A percentile compares a stretch with the other conserved stretches of the same genome.
Conservation (phyloP, 2,329 filamentous ascomycete genomes). For the Cladosporium sp. region DNA sequence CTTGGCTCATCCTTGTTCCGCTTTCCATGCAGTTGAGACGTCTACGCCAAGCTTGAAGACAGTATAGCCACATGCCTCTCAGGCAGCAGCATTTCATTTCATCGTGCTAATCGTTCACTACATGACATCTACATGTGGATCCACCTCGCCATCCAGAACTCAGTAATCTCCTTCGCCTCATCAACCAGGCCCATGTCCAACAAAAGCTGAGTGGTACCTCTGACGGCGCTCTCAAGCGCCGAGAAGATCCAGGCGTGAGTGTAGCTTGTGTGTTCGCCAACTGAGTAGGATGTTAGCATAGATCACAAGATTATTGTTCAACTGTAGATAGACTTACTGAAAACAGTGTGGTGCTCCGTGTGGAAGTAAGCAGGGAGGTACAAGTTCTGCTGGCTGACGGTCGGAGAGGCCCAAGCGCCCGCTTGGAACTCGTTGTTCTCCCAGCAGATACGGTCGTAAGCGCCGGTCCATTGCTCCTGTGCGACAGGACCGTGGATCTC, state of each 20-base stretch:
- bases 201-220: constrained; percentile 61
- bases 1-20: too few relatives aligned
- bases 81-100: too few relatives aligned
- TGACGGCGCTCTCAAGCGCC: constrained; percentile 63
- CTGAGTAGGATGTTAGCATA: not conserved
- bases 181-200: constrained; percentile 63
- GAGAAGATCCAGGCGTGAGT: constrained; percentile 69
- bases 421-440: constrained; percentile 56
- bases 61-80: too few relatives aligned
- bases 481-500: constrained; percentile 63
- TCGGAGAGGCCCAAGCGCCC: constrained; percentile 57
- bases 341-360: constrained; percentile 65
- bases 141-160: constrained; percentile 65
- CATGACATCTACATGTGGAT: too few relatives aligned
- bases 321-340: constrained; percentile 30
- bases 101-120: too few relatives aligned
- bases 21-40: too few relatives aligned
- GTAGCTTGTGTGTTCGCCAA: constrained; percentile 61
- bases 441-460: constrained; percentile 64
- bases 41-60: too few relatives aligned
- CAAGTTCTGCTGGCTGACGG: constrained; percentile 62
- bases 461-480: constrained; percentile 60
- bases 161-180: constrained; percentile 61
- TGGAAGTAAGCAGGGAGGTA: constrained; percentile 71
- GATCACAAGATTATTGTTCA: not conserved